Conservation (phyloP, 164 flowering plant genomes). For the Amborella trichopoda region DNA sequence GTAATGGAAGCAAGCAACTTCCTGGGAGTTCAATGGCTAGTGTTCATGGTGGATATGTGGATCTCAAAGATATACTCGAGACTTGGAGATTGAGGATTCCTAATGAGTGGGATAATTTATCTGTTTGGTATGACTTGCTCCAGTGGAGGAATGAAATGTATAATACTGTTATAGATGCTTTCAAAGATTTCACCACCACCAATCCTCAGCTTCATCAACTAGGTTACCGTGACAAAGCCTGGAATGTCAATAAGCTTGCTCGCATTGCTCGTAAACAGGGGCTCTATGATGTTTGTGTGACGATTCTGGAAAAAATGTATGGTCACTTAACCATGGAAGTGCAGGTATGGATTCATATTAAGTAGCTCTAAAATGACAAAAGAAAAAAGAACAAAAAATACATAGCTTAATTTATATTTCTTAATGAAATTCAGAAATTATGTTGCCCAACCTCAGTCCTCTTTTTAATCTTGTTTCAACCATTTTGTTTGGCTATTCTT, state of each 20-base stretch:
- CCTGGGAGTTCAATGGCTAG: slow-evolving; percentile 53
- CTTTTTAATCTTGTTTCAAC: too few species aligned
- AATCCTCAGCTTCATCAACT: slow-evolving; percentile 91
- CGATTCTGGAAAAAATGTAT: slow-evolving; percentile 94
- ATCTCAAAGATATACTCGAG: slow-evolving; percentile 94
- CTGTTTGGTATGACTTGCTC: slow-evolving; percentile 96
- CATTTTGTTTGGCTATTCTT: too few species aligned
- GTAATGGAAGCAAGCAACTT: slow-evolving; percentile 70
- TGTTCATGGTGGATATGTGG: slow-evolving; percentile 73
- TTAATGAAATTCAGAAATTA: too few species aligned
- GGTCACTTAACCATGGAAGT: slow-evolving; percentile 99
- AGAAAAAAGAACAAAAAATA: too few species aligned
- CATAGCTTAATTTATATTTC: too few species aligned
- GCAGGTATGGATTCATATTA: slow-evolving; percentile 85
- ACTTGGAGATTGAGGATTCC: slow-evolving; percentile 98
- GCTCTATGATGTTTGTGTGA: slow-evolving; percentile 89
- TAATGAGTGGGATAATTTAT: slow-evolving; percentile 95
- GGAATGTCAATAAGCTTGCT: slow-evolving; percentile 98
- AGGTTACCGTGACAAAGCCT: slow-evolving; percentile 98
- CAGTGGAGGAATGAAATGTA: slow-evolving; percentile 99
- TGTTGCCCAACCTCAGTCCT: too few species aligned
- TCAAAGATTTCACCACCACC: slow-evolving; percentile 66
- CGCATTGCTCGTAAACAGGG: slow-evolving; percentile 92
- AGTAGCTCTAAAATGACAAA: too few species aligned
- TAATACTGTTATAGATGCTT: slow-evolving; percentile 90